Evolutionary conservation across 352 stramenopile genomes (phyloP), one percentile per base, ranked within the genome.

Genomic region (Phytophthora hybrid): DNA sequence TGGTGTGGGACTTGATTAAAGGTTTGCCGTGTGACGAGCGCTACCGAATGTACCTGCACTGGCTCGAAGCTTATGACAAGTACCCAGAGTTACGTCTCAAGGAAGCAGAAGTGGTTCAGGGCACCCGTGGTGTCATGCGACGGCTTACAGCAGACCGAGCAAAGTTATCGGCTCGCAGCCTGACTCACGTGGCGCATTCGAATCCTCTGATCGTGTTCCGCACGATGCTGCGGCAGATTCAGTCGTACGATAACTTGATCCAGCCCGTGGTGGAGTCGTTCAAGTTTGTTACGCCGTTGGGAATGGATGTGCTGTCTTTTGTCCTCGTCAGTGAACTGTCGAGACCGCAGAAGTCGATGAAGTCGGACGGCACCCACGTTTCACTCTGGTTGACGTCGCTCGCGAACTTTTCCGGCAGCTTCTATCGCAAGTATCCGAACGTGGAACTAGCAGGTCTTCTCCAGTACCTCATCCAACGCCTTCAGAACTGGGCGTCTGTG

Each of bases 231-330:
- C 89, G 88, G 54, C 95, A 98, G 77, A 98, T 99, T 77, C 95
- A 99, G 77, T 98, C 94, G 76, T 99, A 99, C 71, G 97, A 98
- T 65, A 99, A 99, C 73, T 79, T 99, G 65, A 98, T 99, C 59
- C 84, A 97, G 68, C 94, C 98, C 14, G 97, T 99, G 63, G 95
- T 99, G 7, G 96, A 99, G 67, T 93, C 90, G n/a, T 95, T 98
- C 74, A 95, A 97, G 66, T 98, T 97, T 71, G 86, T 98, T 18
- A 98, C 95, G 6, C 92, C 93, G 14, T 80, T 99, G 19, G 92
- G 92, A 19, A 94, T 98, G 78, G 97, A 99, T 80, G 95, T 98
- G 21, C 80, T 99, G 10, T 97, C 92, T 23, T 98, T 97, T 69
- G 94, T 97, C 63, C 89, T 99, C 26, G 86, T 98, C 8, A 90